These are phyloP conservation scores for Cymodocea nodosa DNA, from an alignment of 116 monocot genomes.

Conservation along the genomic window DNA sequence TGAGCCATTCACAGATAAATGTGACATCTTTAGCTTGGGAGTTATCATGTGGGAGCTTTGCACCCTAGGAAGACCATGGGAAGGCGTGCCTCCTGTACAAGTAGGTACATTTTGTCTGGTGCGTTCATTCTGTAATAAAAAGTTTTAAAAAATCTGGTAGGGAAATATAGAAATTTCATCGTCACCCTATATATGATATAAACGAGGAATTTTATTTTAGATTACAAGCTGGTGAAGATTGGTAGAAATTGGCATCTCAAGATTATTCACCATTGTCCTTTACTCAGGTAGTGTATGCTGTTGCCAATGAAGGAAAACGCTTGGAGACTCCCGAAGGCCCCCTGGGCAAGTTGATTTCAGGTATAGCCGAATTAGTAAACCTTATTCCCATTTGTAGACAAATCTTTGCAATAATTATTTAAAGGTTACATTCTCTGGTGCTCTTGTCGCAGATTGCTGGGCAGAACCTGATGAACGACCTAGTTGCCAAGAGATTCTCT, in stretches of 20 bases:
- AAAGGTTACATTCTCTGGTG: background rate
- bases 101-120: conserved; percentile 22
- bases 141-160: background rate
- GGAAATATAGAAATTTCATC: background rate
- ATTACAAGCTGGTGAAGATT: no score
- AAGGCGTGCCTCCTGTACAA: conserved; percentile 77
- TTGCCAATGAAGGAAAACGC: conserved; percentile 73
- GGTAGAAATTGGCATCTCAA: no score
- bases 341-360: conserved; percentile 79
- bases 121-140: background rate
- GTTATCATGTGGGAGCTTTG: conserved; percentile 99
- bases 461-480: conserved; percentile 57
- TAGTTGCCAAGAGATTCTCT: conserved; percentile 68
- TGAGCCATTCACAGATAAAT: conserved; percentile 81
- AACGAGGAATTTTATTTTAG: no score
- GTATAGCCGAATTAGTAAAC: conserved; percentile 18
- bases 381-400: background rate
- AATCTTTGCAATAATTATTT: background rate
- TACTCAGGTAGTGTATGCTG: conserved; percentile 70
- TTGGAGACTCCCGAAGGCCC: conserved; percentile 81
- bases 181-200: background rate
- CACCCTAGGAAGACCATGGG: conserved; percentile 84
- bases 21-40: conserved; percentile 95
- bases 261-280: no score
- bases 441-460: conserved; percentile 37